phyloP scores from a whole-genome alignment of 495 filamentous ascomycete genomes.

The Darksidea phi region DNA sequence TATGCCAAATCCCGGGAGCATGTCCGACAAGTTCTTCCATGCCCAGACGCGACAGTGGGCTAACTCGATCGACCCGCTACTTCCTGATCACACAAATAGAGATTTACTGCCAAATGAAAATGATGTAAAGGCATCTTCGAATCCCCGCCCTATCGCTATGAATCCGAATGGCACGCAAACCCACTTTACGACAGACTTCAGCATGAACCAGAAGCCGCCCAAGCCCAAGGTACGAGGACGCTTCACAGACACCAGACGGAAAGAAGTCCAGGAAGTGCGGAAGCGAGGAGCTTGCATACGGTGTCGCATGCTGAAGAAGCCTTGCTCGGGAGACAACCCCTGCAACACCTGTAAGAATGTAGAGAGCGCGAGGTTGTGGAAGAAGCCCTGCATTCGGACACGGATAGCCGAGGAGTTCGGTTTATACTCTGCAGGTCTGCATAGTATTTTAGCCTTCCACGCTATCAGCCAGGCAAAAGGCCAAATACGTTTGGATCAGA shows the following conservation, averaged over 20 bases:
- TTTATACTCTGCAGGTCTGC: slow-evolving; percentile 48
- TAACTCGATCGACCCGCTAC: slow-evolving; percentile 31
- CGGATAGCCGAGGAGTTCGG: slow-evolving; percentile 72
- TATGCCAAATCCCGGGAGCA: slow-evolving; percentile 28
- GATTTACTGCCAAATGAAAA: slow-evolving; percentile 17
- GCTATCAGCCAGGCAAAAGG: slow-evolving; percentile 61
- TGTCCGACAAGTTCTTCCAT: slow-evolving; percentile 38
- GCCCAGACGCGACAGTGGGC: slow-evolving; percentile 15
- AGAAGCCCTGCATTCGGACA: slow-evolving; percentile 72
- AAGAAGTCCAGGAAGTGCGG: slow-evolving; percentile 77
- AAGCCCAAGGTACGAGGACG: slow-evolving; percentile 64
- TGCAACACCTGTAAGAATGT: slow-evolving; percentile 79
- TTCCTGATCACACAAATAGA: slow-evolving; percentile 37
- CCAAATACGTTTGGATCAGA: slow-evolving; percentile 56
- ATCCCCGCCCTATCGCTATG: slow-evolving; percentile 57
- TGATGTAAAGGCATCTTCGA: slow-evolving; percentile 38
- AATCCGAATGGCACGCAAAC: slow-evolving; percentile 55
- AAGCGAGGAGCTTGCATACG: slow-evolving; percentile 82
- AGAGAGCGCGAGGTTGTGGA: slow-evolving; percentile 76
- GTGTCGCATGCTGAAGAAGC: slow-evolving; percentile 83
- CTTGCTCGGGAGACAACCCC: slow-evolving; percentile 76
- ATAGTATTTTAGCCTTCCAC: slow-evolving; percentile 65
- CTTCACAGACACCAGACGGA: slow-evolving; percentile 66
- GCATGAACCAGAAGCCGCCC: slow-evolving; percentile 45
- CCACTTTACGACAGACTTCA: slow-evolving; percentile 57